These are phyloP conservation scores for Globisporangium barbulae DNA, from an alignment of 352 stramenopile genomes.

Conservation along the genomic window DNA sequence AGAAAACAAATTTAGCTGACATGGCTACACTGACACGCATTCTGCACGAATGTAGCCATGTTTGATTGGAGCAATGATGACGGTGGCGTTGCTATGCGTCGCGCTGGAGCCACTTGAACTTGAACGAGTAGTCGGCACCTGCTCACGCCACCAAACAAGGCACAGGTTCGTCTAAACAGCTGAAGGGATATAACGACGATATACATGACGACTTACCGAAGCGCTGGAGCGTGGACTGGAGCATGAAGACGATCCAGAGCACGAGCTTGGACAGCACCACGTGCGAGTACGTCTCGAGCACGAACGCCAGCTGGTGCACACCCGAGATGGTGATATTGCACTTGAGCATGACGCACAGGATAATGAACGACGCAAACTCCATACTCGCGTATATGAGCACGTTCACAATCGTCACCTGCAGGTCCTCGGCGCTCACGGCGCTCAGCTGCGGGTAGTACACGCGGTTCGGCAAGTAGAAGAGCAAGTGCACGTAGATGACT, in stretches of 20 bases:
- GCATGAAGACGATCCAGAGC: conserved; percentile 38
- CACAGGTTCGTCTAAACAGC: not conserved
- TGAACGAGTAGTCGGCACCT: conserved; percentile 1
- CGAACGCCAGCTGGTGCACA: conserved; percentile 33
- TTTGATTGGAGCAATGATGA: not conserved
- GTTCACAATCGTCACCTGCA: conserved; percentile 25
- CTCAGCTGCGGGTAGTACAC: conserved; percentile 32
- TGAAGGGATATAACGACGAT: not conserved
- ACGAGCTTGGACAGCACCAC: conserved; percentile 44
- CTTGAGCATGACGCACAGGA: conserved; percentile 20
- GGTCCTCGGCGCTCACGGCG: conserved; percentile 7
- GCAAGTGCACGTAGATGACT: conserved; percentile 27
- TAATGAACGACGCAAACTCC: conserved; percentile 15
- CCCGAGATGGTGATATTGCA: conserved; percentile 25
- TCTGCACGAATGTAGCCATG: not conserved
- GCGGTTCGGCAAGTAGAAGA: conserved; percentile 34
- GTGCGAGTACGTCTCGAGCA: conserved; percentile 29
- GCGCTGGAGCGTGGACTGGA: conserved; percentile 36
- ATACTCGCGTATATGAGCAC: conserved; percentile 25
- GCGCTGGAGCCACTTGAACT: not conserved
- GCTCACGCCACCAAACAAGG: not conserved
- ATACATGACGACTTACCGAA: conserved; percentile 14
- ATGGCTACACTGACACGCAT: not conserved
- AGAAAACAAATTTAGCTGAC: not conserved
- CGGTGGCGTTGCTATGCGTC: not conserved